Base-by-base conservation (phyloP, 179 eudicot genomes). In the Silene noctiflora region DNA sequence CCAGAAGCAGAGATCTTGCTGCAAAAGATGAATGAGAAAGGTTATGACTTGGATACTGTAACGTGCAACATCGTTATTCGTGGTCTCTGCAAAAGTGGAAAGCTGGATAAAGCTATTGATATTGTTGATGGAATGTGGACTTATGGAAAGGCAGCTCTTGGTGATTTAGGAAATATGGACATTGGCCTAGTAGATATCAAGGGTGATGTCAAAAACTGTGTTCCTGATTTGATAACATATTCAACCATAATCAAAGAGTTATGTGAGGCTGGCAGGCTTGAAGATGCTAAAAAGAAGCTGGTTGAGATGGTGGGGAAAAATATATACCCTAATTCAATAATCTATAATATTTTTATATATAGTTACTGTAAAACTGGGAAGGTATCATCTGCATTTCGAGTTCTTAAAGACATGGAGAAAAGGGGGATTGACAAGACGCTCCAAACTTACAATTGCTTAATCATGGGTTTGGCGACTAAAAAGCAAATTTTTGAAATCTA, bases 331-430 rank as follows among this genome's bases (percentile, higher is more conserved):
- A 94, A 94, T 84, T 89, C 95, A 73, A 29, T 76, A 61, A 66
- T 92, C 24, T 94, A 90, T 77, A 83, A 92, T 76, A 89, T 79
- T 27, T 90, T 94, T 74, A 77, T 94, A 33, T 75, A 81, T 73
- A 78, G 80, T 81, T 85, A 89, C 76, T 94, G 91, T 85, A 86
- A 82, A 81, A 73, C 29, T 75, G 97, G 94, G 75, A 94, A 91
- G 81, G 76, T 92, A 29, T 87, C 97, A 61, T 86, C 95, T 59
- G 98, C 98, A 69, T 92, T 94, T 76, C 91, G 90, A 65, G 98
- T 91, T 86, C 91, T 94, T n/a, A 92, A 89, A 80, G 98, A 94
- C 82, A 94, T 94, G 98, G 98, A 94, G 87, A 92, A 81, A 81
- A 90, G 80, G 77, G 94, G 94, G 44, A 84, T 88, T 79, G 84